Base-by-base conservation (phyloP, 2,329 filamentous ascomycete genomes). In the Mariannaea sp. region DNA sequence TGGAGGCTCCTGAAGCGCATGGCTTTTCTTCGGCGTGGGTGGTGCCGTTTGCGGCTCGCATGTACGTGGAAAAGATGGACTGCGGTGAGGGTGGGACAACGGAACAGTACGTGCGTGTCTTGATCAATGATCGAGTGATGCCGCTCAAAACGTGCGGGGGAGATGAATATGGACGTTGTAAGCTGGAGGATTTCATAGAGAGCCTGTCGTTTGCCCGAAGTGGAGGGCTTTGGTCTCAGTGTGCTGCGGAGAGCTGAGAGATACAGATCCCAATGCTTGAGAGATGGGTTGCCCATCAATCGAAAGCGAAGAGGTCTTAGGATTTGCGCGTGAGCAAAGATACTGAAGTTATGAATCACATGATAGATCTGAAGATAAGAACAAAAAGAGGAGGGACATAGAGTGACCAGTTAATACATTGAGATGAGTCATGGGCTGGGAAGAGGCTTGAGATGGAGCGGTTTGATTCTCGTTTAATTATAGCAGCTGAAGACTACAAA, bases 1-100 rank as follows among this genome's bases (percentile, higher is more conserved):
- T 80, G 32, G 74, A 80, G 36, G 77, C 82, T 0, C 61, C 72
- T 5, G 70, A 84, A 51, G 80, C 81, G 1, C 77, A 82, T 29
- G 90, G 90, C 3, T 96, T 85, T 69, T 86, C 88, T 9, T 84
- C 90, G 1, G 81, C 86, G 12, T 93, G 89, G 87, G 83, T 84
- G 0, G 90, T 96, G 14, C 89, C 92, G 0, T 96, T 97, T 72
- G 89, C 81, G 0, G 86, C 84, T 14, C 79, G 92, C 47, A 82
- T 91, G 71, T 96, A 95, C 70, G 83, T 97, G 29, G 92, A 97
- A 79, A 94, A 93, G 79, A 86, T 96, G 82, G 73, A 72, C 33
- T 97, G 92, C 70, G 68, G 68, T 2, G 75, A 57, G 4, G 9
- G 19, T 13, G 36, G 36, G 8, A 58, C 35, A 10, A 66, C 72